Evolutionary conservation across 2,329 filamentous ascomycete genomes (phyloP), one percentile per base, ranked within the genome.

Genomic region (Plectosphaerella cucumerina): DNA sequence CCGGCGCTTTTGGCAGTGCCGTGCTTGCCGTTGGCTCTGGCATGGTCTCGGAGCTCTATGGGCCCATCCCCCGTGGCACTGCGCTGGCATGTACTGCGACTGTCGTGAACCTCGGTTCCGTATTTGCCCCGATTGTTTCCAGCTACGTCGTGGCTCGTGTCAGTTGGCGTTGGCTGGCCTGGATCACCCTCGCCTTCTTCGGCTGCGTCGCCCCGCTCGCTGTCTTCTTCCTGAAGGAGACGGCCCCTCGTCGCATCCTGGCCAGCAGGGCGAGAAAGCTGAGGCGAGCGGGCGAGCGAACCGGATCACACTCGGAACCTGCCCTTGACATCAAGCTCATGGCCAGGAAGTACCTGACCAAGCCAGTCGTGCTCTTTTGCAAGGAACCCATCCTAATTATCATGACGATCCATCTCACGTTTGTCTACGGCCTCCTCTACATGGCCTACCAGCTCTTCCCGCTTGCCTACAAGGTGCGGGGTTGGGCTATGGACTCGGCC

Each of bases 311-410:
- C 5, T 6, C 35, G 9, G 35, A 37, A 15, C 35, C 35, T 14
- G 35, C 35, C 14, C n/a, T 37, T 14, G 35, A 37, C 17, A n/a
- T 37, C 17, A 15, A 17, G 4, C 35, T n/a, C 15, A 37, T 37
- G 35, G 35, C 35, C 15, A 37, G 35, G 5, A 37, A 37, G 14
- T 37, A 37, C n/a, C 35, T 37, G 3, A 37, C 35, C 14, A 37
- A 37, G 35, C 35, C 35, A 6, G 15, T 37, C 35, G 66, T 83
- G 33, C 69, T 89, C 6, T 72, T 89, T 2, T 82, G 87, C 70
- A 68, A 68, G 48, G 85, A 89, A 59, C 85, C 85, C 5, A 87
- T 88, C 56, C 81, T 87, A 20, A 63, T 86, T 12, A 69, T 87
- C 11, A 72, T 84, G 6, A 79, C 76, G 8, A 69, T 87, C 21